phyloP scores from a whole-genome alignment of 768 basidiomycete genomes.

The Termitomyces sp. region DNA sequence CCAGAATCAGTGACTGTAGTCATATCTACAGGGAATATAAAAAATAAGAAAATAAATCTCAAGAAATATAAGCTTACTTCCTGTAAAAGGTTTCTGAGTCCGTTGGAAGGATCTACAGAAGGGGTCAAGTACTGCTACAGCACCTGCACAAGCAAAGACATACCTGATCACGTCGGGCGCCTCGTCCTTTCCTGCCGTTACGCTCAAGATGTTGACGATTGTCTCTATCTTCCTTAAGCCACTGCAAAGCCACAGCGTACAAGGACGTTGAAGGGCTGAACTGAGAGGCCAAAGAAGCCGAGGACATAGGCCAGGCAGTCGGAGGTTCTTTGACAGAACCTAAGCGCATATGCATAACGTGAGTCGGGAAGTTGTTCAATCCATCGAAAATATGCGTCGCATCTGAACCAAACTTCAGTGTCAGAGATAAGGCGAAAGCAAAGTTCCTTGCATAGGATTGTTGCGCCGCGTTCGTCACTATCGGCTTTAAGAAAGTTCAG shows the following conservation, averaged over 20 bases:
- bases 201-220: slow-evolving; percentile 53
- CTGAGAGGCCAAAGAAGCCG: slow-evolving; percentile 13
- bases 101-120: slow-evolving; percentile 47
- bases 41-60: neutral
- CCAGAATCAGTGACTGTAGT: slow-evolving; percentile 31
- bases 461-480: slow-evolving; percentile 72
- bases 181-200: slow-evolving; percentile 50
- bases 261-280: slow-evolving; percentile 32
- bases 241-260: slow-evolving; percentile 73
- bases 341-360: slow-evolving; percentile 86
- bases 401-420: slow-evolving; percentile 38
- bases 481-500: slow-evolving; percentile 83
- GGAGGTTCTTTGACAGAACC: slow-evolving; percentile 68
- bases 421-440: neutral
- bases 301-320: slow-evolving; percentile 60
- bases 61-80: slow-evolving; percentile 44
- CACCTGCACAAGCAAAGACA: slow-evolving; percentile 11
- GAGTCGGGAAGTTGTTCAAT: slow-evolving; percentile 85
- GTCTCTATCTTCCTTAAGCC: slow-evolving; percentile 83
- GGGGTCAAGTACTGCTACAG: neutral
- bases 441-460: slow-evolving; percentile 68
- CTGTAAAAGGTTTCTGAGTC: slow-evolving; percentile 84
- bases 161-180: slow-evolving; percentile 55
- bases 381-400: slow-evolving; percentile 99
- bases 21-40: slow-evolving; percentile 25